Conservation (phyloP, 2,329 filamentous ascomycete genomes). For the Penicillium sp. region DNA sequence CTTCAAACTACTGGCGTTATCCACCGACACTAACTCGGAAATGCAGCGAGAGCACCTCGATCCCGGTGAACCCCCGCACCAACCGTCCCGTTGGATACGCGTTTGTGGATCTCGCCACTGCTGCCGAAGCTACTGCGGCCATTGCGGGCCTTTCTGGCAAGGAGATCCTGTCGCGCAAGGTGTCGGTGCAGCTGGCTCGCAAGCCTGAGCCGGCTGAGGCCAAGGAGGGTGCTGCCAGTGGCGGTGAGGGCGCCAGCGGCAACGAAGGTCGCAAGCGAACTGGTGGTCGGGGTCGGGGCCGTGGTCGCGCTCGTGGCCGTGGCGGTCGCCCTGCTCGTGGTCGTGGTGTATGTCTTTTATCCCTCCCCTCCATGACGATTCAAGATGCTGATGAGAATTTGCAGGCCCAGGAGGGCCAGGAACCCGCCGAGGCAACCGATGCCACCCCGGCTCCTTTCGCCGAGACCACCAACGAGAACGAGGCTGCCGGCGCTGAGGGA, state of each 20-base stretch:
- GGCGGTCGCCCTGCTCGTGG: conserved; percentile 68
- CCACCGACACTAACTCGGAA: conserved; percentile 32
- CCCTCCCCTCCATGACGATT: not conserved
- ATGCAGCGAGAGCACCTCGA: conserved; percentile 90
- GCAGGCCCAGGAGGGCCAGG: conserved; percentile 28
- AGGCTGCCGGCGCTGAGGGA: conserved; percentile 38
- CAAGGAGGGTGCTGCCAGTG: conserved; percentile 71
- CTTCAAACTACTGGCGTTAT: no score
- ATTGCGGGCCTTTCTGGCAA: conserved; percentile 94
- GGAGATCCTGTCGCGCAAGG: conserved; percentile 97
- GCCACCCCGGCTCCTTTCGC: conserved; percentile 53
- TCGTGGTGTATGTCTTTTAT: conserved; percentile 51
- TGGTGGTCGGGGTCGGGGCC: conserved; percentile 61
- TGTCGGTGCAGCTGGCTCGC: conserved; percentile 96
- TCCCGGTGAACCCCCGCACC: conserved; percentile 98
- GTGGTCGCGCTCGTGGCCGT: conserved; percentile 63
- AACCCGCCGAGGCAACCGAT: conserved; percentile 30
- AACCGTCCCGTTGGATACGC: conserved; percentile 97
- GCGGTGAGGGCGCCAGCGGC: conserved; percentile 67
- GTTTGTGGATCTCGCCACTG: conserved; percentile 95
- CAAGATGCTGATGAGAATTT: conserved; percentile 2
- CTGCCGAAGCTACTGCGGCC: conserved; percentile 89
- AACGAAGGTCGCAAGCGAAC: conserved; percentile 62
- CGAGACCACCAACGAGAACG: conserved; percentile 55
- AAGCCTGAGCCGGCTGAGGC: conserved; percentile 86